Evolutionary conservation across 345 rosid species (phyloP), one percentile per base, ranked within the genome.

Genomic region (Anastatica hierochuntica): DNA sequence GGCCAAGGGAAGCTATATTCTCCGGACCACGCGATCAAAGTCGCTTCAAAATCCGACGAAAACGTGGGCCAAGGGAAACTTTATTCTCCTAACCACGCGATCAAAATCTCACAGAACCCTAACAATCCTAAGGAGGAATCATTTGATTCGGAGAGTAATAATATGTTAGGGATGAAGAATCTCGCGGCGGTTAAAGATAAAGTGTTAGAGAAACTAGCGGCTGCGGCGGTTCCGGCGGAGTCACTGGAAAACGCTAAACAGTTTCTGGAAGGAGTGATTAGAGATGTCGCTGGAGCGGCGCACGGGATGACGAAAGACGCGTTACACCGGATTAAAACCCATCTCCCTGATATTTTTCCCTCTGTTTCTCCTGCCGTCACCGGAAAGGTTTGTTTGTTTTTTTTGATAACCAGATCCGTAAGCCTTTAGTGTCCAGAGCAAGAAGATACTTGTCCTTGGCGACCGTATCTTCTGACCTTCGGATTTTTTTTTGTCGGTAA

Each of bases 221-320:
- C 75, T 9, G 77, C 84, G 33, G 14, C 77, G 12, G 77, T 76
- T 15, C 84, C 77, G 0, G 49, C 60, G 1, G 79, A 76, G 36
- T 72, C 70, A n/a, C 46, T 76, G 45, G 84, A 76, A 50, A 76
- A 73, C 26, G 49, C 75, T 6, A 67, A 60, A 27, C 75, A 52
- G 56, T 74, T 74, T 48, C 27, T 76, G 47, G 81, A 76, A 64
- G 62, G 63, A 20, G 62, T 57, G 43, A 52, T 78, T 7, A 78
- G 53, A 33, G 76, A 78, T 51, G 64, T 73, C 10, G 72, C 72
- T 2, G 63, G 64, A 45, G 79, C 72, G 6, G 77, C 77, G 49
- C 81, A 76, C 18, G 76, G 74, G 14, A 57, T 79, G 33, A 71
- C 81, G 40, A 76, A 62, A 61, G 77, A 76, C 45, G 78, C 79